phyloP scores from a whole-genome alignment of 2,329 filamentous ascomycete genomes.

The Pyrenophora tritici-repentis region DNA sequence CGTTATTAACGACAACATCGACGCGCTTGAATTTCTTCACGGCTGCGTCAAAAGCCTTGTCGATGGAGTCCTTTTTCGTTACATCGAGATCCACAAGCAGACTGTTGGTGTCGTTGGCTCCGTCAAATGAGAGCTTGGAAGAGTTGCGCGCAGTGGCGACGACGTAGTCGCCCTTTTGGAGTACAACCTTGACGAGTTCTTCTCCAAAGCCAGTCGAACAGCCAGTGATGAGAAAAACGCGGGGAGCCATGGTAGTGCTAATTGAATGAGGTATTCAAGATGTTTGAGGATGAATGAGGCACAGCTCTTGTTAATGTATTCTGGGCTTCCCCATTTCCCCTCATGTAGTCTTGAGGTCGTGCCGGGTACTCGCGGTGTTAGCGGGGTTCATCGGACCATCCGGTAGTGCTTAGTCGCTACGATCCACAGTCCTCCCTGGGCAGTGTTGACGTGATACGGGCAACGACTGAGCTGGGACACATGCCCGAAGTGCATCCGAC shows the following conservation, averaged over 20 bases:
- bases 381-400: background rate
- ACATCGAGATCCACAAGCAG: constrained; percentile 60
- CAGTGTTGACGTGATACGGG: background rate
- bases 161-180: constrained; percentile 52
- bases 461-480: too few relatives aligned
- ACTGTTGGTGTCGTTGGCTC: constrained; percentile 54
- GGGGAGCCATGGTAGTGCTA: constrained; percentile 44
- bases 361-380: background rate
- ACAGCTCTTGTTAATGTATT: background rate
- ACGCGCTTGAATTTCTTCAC: constrained; percentile 59
- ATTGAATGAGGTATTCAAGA: background rate
- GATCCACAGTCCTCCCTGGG: background rate
- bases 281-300: too few relatives aligned
- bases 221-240: constrained; percentile 56
- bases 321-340: background rate
- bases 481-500: too few relatives aligned
- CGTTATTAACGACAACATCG: constrained; percentile 66
- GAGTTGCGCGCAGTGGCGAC: constrained; percentile 54
- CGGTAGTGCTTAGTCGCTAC: too few relatives aligned
- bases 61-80: constrained; percentile 52
- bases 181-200: constrained; percentile 50
- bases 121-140: constrained; percentile 49
- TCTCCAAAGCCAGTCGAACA: constrained; percentile 55
- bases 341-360: constrained; percentile 4
- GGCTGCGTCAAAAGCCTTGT: constrained; percentile 52